These are phyloP conservation scores for Yamadazyma phyllophila DNA, from an alignment of 805 yeast species.

Conservation along the genomic window DNA sequence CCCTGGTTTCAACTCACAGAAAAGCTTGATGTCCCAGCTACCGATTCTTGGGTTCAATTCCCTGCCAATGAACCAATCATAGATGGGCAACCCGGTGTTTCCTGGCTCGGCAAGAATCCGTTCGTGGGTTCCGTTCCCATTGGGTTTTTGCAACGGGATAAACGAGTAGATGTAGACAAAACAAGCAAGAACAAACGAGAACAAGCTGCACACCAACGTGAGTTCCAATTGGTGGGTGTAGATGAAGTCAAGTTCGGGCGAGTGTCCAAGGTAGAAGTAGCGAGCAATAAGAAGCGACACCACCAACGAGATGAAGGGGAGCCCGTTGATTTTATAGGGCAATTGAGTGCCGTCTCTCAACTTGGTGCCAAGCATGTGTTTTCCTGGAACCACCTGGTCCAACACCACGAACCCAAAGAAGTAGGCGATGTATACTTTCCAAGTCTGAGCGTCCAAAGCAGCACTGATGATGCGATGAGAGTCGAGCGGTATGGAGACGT, in stretches of 20 bases:
- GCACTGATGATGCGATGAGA: not conserved
- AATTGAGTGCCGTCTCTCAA: slow-evolving; percentile 76
- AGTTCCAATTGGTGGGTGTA: slow-evolving; percentile 68
- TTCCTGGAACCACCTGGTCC: slow-evolving; percentile 63
- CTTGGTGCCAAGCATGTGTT: slow-evolving; percentile 56
- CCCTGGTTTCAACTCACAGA: slow-evolving; percentile 94
- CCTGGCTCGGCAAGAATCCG: slow-evolving; percentile 83
- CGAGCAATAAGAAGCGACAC: slow-evolving; percentile 48
- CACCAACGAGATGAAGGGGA: slow-evolving; percentile 45
- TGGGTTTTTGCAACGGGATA: slow-evolving; percentile 49
- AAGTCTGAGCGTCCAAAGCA: slow-evolving; percentile 28
- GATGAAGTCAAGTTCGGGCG: slow-evolving; percentile 80
- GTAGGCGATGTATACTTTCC: slow-evolving; percentile 75
- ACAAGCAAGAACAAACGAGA: slow-evolving; percentile 60
- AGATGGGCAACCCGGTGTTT: slow-evolving; percentile 68
- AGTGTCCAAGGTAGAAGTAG: slow-evolving; percentile 34
- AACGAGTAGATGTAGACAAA: slow-evolving; percentile 70
- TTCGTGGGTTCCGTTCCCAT: slow-evolving; percentile 58
- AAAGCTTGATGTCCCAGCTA: slow-evolving; percentile 80
- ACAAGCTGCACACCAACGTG: slow-evolving; percentile 58
- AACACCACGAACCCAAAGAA: slow-evolving; percentile 59
- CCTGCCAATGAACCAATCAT: slow-evolving; percentile 97
- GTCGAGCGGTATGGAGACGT: slow-evolving; percentile 37
- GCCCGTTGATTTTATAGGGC: slow-evolving; percentile 80
- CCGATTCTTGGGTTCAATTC: slow-evolving; percentile 92